phyloP scores from a whole-genome alignment of 164 flowering plant species.

The Magnolia sinica region DNA sequence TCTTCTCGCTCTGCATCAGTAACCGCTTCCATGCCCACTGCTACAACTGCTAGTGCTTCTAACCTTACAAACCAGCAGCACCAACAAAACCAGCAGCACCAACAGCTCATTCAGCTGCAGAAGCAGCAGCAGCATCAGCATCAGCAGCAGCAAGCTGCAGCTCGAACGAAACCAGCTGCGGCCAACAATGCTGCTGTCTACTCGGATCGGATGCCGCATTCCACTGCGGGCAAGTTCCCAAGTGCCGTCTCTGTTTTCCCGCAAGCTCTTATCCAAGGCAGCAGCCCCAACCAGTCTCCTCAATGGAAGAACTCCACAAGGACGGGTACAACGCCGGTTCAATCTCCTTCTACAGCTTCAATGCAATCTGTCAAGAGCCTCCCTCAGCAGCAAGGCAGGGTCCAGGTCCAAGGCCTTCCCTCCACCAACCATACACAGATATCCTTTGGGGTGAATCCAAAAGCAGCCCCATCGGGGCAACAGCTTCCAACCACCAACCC shows the following conservation, averaged over 20 bases:
- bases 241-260: slow-evolving; percentile 52
- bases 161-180: slow-evolving; percentile 47
- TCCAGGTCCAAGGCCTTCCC: slow-evolving; percentile 29
- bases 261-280: slow-evolving; percentile 51
- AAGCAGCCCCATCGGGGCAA: slow-evolving; percentile 38
- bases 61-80: slow-evolving; percentile 35
- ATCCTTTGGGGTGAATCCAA: slow-evolving; percentile 65
- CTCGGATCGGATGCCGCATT: slow-evolving; percentile 50
- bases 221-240: slow-evolving; percentile 55
- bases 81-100: slow-evolving; percentile 30
- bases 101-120: slow-evolving; percentile 8
- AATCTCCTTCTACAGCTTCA: slow-evolving; percentile 36
- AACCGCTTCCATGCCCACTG: slow-evolving; percentile 12
- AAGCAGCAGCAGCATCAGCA: slow-evolving; percentile 33
- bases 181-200: slow-evolving; percentile 49
- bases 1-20: slow-evolving; percentile 28
- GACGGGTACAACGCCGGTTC: slow-evolving; percentile 37
- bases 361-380: slow-evolving; percentile 51
- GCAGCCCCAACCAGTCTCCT: slow-evolving; percentile 55
- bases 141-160: slow-evolving; percentile 28
- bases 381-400: slow-evolving; percentile 56
- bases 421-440: slow-evolving; percentile 52
- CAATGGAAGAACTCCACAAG: slow-evolving; percentile 71
- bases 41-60: slow-evolving; percentile 22
- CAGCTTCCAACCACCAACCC: slow-evolving; percentile 34